Conservation (phyloP, 495 filamentous ascomycete species). For the Lichina pygmaea region DNA sequence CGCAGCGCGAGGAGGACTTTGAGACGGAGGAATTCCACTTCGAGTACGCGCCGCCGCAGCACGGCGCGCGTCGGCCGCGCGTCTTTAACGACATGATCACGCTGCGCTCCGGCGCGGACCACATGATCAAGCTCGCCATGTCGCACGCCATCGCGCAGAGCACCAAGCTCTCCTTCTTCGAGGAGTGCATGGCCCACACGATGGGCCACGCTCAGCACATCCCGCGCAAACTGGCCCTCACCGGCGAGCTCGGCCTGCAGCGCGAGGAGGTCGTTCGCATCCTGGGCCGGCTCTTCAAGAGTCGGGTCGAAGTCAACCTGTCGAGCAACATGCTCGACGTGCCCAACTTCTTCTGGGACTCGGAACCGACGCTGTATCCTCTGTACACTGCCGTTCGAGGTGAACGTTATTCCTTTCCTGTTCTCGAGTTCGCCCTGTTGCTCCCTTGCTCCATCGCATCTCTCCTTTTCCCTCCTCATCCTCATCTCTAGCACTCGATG, state of each 20-base stretch:
- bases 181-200: constrained; percentile 84
- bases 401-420: neutral
- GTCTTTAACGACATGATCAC: constrained; percentile 99
- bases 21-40: constrained; percentile 99
- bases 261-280: constrained; percentile 81
- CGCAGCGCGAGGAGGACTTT: constrained; percentile 61
- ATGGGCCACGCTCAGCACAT: constrained; percentile 85
- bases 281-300: constrained; percentile 70
- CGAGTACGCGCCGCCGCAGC: constrained; percentile 67
- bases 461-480: no score
- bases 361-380: constrained; percentile 79
- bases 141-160: constrained; percentile 93
- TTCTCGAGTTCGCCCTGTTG: neutral
- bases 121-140: constrained; percentile 97
- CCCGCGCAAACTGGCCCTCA: constrained; percentile 64
- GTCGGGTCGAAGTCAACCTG: constrained; percentile 88
- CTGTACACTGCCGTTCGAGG: constrained; percentile 71
- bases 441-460: no score
- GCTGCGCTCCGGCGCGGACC: constrained; percentile 55
- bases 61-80: constrained; percentile 31
- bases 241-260: constrained; percentile 75
- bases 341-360: constrained; percentile 97
- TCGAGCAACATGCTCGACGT: constrained; percentile 95
- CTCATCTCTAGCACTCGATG: no score
- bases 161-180: constrained; percentile 90